Percentiles rank a stretch among this genome's conserved stretches.
These are phyloP conservation scores for Oryza meridionalis DNA, from an alignment of 176 grass and related monocot genomes.

Conservation along the genomic window DNA sequence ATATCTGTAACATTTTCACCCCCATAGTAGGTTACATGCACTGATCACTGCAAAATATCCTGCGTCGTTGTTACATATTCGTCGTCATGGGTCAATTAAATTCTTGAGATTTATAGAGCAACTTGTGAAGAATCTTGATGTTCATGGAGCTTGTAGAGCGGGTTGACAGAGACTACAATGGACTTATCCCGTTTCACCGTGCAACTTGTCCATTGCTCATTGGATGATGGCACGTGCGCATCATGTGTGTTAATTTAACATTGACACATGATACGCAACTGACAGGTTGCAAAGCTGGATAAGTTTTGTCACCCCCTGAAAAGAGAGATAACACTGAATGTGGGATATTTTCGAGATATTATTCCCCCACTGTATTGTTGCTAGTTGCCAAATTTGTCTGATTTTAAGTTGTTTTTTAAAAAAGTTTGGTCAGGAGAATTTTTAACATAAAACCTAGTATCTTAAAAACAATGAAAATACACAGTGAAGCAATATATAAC, in stretches of 20 bases:
- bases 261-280: neutral
- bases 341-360: neutral
- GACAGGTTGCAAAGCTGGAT: neutral
- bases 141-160: neutral
- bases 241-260: neutral
- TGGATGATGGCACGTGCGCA: neutral
- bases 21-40: neutral
- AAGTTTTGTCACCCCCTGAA: neutral
- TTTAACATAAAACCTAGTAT: too few relatives aligned
- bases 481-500: too few relatives aligned
- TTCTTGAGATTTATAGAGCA: neutral
- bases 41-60: constrained; percentile 22
- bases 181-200: neutral
- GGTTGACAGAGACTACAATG: neutral
- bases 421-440: too few relatives aligned
- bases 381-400: too few relatives aligned
- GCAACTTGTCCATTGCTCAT: neutral
- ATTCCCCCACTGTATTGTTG: neutral
- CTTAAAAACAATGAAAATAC: too few relatives aligned
- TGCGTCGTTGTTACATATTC: constrained; percentile 7
- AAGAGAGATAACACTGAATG: neutral
- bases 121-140: neutral
- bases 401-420: too few relatives aligned
- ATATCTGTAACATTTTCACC: neutral
- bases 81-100: neutral